Percentiles rank a stretch among this genome's conserved stretches.
phyloP scores from a whole-genome alignment of 352 stramenopile genomes.

The Phytophthora sp. region DNA sequence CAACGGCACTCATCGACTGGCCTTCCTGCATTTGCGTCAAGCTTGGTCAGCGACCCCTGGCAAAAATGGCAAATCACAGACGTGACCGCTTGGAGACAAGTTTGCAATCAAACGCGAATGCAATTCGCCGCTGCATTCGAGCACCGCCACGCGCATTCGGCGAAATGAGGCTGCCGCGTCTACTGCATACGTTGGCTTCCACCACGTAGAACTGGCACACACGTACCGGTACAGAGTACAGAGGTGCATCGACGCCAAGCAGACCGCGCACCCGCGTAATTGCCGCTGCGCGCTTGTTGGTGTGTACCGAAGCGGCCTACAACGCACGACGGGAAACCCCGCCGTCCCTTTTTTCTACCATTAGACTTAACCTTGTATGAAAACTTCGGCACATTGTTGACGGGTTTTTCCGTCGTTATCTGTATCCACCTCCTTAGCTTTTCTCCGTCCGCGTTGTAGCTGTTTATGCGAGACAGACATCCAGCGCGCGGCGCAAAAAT shows the following conservation, averaged over 20 bases:
- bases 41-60: constrained; percentile 11
- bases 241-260: neutral
- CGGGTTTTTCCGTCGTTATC: no score
- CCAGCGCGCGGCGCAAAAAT: constrained; percentile 27
- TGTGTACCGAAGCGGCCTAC: no score
- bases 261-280: neutral
- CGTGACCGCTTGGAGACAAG: constrained; percentile 4
- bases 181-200: constrained; percentile 10
- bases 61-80: constrained; percentile 24
- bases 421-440: no score
- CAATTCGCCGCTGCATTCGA: constrained; percentile 6
- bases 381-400: no score
- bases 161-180: neutral
- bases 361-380: no score
- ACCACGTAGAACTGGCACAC: neutral
- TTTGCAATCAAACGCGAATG: constrained; percentile 21
- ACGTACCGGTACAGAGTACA: neutral
- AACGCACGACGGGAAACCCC: no score
- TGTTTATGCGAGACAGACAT: constrained; percentile 25
- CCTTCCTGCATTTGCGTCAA: constrained; percentile 10
- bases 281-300: no score
- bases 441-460: no score
- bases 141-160: constrained; percentile 16
- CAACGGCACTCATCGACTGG: constrained; percentile 5
- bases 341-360: no score